These are phyloP conservation scores for Blastobotrys serpentis DNA, from an alignment of 1,139 yeast species.

Conservation along the genomic window DNA sequence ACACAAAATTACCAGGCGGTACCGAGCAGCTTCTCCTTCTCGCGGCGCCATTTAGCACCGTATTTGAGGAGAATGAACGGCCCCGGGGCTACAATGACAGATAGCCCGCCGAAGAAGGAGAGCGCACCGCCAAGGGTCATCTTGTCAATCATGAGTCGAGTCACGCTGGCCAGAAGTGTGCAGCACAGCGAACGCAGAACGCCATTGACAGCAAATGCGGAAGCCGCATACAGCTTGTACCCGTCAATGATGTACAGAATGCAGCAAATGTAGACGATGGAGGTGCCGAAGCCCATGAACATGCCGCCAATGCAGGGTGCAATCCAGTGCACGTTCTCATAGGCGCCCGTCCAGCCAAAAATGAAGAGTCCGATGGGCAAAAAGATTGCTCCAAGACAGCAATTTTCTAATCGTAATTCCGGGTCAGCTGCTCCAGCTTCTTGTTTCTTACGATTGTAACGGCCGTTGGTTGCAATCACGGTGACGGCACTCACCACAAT, in stretches of 20 bases:
- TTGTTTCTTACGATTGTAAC: constrained; percentile 13
- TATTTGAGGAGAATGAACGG: constrained; percentile 18
- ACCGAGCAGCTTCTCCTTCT: constrained; percentile 5
- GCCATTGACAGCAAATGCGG: constrained; percentile 56
- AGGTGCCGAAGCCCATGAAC: constrained; percentile 72
- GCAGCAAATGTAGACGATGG: constrained; percentile 68
- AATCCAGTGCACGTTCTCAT: constrained; percentile 61
- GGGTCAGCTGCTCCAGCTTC: constrained; percentile 13
- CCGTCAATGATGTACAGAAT: constrained; percentile 67
- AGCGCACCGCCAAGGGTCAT: constrained; percentile 20
- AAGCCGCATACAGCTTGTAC: constrained; percentile 66
- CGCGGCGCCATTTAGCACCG: constrained; percentile 16
- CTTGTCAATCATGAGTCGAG: constrained; percentile 16
- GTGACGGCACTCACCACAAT: constrained; percentile 5
- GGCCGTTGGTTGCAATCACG: constrained; percentile 11
- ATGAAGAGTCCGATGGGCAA: constrained; percentile 49
- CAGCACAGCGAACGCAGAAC: constrained; percentile 44
- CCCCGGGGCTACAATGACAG: constrained; percentile 18
- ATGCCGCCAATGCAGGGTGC: constrained; percentile 73
- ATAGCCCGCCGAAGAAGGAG: constrained; percentile 20
- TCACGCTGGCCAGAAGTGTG: constrained; percentile 16
- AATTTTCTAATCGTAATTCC: constrained; percentile 13
- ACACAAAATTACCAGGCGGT: not conserved
- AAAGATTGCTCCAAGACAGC: constrained; percentile 49
- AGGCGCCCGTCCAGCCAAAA: constrained; percentile 56